Conservation (phyloP, 306 rosid genomes). For the Fragaria ananassa region DNA sequence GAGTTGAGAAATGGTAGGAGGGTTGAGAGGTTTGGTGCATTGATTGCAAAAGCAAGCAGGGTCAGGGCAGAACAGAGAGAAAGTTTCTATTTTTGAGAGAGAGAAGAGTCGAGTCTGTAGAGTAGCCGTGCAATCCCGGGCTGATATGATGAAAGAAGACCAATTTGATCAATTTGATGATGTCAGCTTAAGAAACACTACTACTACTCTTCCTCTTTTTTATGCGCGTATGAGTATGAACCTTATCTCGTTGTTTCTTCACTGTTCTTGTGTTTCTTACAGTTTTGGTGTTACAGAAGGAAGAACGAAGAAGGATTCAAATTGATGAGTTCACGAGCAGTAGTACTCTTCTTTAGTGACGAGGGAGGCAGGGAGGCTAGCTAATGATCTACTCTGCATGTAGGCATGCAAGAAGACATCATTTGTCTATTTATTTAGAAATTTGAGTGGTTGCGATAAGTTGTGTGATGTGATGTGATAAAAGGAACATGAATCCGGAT, state of each 20-base stretch:
- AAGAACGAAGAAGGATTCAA: neutral
- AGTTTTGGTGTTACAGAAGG: neutral
- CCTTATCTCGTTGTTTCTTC: neutral
- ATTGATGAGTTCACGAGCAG: neutral
- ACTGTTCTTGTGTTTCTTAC: neutral
- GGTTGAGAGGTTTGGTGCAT: slow-evolving; percentile 36
- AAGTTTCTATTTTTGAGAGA: neutral
- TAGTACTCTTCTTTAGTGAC: neutral
- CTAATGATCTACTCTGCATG: neutral
- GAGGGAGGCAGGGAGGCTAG: neutral
- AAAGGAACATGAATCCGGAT: no score
- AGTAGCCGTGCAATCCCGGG: slow-evolving; percentile 21
- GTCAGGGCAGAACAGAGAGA: slow-evolving; percentile 21
- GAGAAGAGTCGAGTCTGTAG: slow-evolving; percentile 4
- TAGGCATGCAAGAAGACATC: neutral
- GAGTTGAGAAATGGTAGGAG: slow-evolving; percentile 9
- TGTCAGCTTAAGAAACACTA: neutral
- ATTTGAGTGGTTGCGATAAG: no score
- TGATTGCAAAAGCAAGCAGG: slow-evolving; percentile 45
- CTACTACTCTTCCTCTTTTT: slow-evolving; percentile 8
- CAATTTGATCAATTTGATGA: neutral
- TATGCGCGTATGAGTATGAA: slow-evolving; percentile 15
- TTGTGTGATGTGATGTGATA: no score
- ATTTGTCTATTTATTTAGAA: neutral
- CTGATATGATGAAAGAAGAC: slow-evolving; percentile 4